Evolutionary conservation across 805 yeast species (phyloP), one percentile per base, ranked within the genome.

Genomic region (Zygosaccharomyces lentus): DNA sequence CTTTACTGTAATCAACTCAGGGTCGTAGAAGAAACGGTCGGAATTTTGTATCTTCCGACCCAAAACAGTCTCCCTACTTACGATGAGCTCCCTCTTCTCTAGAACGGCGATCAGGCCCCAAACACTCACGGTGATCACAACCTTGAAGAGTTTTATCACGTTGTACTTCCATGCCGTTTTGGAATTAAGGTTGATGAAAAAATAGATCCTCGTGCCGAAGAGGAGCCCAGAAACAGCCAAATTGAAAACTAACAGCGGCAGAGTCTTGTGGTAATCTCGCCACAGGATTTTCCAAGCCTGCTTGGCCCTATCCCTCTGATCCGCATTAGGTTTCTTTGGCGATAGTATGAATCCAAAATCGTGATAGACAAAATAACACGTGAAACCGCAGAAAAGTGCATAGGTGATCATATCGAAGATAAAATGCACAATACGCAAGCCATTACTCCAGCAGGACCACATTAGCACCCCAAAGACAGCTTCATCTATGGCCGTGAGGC

Each of bases 41-140:
- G 46, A 44, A 37, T 63, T 62, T 43, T 54, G 53, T 31, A 64
- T 61, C 37, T 58, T 58, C 43, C 62, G 53, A 1, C 69, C 69
- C n/a, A 65, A 26, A 10, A 64, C 54, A 1, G 67, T 61, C 29
- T 55, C 57, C 37, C 56, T 59, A 42, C 53, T 57, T 25, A 61
- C 34, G 8, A 47, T 43, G 19, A 53, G 43, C 41, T 62, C 65
- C 46, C 63, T 57, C 37, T 50, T 54, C 37, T 62, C 65, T 17
- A 64, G 47, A 3, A 57, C 57, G 19, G 59, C 59, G 19, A 65
- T 54, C n/a, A 65, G 49, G 7, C 66, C 62, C 69, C 69, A 65
- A 8, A 57, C 50, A 45, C 61, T 65, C 5, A 62, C 62, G 6
- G 66, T 60, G 9, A 65, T 54, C 6, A 63, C 45, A 9, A 65